These are phyloP conservation scores for Paracorniculantispora psalliotae DNA, from an alignment of 2,329 filamentous ascomycete species.

Conservation along the genomic window DNA sequence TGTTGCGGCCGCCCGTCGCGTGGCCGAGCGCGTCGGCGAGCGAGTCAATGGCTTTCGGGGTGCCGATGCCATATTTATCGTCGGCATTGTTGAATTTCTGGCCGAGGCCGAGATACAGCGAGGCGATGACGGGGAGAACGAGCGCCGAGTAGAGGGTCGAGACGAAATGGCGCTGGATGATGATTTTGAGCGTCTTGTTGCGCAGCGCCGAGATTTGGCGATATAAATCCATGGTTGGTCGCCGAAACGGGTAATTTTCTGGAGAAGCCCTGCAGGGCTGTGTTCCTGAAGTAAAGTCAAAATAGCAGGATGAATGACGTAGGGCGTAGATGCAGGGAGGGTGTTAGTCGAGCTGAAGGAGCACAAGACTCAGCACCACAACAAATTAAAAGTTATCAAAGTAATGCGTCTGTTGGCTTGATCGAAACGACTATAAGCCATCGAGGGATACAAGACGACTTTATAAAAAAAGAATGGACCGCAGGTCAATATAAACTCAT, in stretches of 20 bases:
- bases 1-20: conserved; percentile 53
- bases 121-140: conserved; percentile 50
- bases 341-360: background rate
- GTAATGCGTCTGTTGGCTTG: no score
- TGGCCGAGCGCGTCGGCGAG: conserved; percentile 56
- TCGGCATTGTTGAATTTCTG: conserved; percentile 74
- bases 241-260: background rate
- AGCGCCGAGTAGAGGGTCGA: conserved; percentile 51
- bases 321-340: background rate
- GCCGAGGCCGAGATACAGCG: conserved; percentile 58
- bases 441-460: background rate
- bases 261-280: background rate
- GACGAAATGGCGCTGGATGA: conserved; percentile 45
- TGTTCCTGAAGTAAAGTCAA: background rate
- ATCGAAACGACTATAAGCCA: background rate
- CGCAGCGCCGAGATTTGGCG: conserved; percentile 52
- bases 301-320: background rate
- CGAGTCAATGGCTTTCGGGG: conserved; percentile 54
- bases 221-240: conserved; percentile 39
- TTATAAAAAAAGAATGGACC: background rate
- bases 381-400: background rate
- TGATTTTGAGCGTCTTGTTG: conserved; percentile 54
- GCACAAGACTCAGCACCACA: background rate
- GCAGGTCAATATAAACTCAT: background rate
- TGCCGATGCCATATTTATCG: conserved; percentile 65